Conservation (phyloP, 192 early-diverging fungal genomes). For the Kappamyces sp. region DNA sequence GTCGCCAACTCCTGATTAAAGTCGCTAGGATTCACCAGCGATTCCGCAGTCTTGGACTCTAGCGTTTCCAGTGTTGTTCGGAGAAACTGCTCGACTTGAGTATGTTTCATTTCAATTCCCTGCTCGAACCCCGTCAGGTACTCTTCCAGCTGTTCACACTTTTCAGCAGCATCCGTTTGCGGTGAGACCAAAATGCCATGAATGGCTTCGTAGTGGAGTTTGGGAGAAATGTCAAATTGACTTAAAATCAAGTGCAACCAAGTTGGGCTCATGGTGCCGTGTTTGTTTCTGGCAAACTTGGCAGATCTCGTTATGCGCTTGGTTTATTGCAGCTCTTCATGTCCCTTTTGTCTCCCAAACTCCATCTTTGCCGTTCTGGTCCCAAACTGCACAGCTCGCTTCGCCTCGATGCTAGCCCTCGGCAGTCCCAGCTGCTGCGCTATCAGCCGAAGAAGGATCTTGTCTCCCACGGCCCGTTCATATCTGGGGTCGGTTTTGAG, state of each 20-base stretch:
- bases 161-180: constrained; percentile 33
- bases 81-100: background rate
- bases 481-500: constrained; percentile 79
- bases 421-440: constrained; percentile 64
- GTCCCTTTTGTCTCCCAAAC: constrained; percentile 27
- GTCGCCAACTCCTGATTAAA: background rate
- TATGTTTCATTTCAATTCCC: too few relatives aligned
- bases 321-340: constrained; percentile 19
- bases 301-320: constrained; percentile 15
- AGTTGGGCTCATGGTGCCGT: constrained; percentile 20
- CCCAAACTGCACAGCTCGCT: constrained; percentile 97
- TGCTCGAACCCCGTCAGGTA: background rate
- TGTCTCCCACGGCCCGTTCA: constrained; percentile 80
- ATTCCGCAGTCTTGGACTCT: constrained; percentile 3
- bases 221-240: constrained; percentile 25
- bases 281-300: constrained; percentile 14
- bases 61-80: constrained; percentile 5
- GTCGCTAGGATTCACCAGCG: background rate
- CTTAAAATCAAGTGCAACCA: constrained; percentile 24
- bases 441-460: constrained; percentile 74
- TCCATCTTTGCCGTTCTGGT: constrained; percentile 93
- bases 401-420: constrained; percentile 64
- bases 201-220: constrained; percentile 21
- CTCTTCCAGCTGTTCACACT: constrained; percentile 19
- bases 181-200: constrained; percentile 13